Conservation (phyloP, 805 yeast genomes). For the Isabelozyma pseudorhagii region DNA sequence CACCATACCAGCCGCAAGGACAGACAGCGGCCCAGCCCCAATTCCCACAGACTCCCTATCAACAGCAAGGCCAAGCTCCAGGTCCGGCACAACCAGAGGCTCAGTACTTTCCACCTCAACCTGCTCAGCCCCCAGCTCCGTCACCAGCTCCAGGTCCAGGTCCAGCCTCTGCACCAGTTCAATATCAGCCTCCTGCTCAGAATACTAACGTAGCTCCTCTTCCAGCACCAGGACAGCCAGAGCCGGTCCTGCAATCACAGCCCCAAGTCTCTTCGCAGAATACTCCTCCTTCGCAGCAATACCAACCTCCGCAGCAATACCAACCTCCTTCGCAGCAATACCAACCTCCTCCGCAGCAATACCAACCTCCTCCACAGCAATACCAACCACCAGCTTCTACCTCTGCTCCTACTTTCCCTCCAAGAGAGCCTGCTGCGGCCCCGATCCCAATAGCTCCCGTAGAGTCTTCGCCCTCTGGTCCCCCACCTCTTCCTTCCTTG, state of each 20-base stretch:
- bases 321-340: conserved; percentile 8
- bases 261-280: not conserved
- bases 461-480: conserved; percentile 5
- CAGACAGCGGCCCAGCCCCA: conserved; percentile 1
- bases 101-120: not conserved
- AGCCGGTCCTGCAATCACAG: conserved; percentile 2
- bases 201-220: not conserved
- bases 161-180: not conserved
- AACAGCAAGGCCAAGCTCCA: not conserved
- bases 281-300: conserved; percentile 15
- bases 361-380: conserved; percentile 5
- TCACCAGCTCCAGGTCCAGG: not conserved
- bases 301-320: conserved; percentile 1
- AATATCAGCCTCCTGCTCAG: not conserved
- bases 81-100: not conserved
- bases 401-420: not conserved
- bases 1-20: not conserved
- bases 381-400: conserved; percentile 1
- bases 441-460: not conserved
- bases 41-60: not conserved
- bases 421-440: not conserved
- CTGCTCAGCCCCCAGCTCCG: not conserved
- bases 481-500: conserved; percentile 7
- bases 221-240: not conserved
- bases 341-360: conserved; percentile 14